phyloP scores from a whole-genome alignment of 164 flowering plant species.

The Vitis rotundifolia region DNA sequence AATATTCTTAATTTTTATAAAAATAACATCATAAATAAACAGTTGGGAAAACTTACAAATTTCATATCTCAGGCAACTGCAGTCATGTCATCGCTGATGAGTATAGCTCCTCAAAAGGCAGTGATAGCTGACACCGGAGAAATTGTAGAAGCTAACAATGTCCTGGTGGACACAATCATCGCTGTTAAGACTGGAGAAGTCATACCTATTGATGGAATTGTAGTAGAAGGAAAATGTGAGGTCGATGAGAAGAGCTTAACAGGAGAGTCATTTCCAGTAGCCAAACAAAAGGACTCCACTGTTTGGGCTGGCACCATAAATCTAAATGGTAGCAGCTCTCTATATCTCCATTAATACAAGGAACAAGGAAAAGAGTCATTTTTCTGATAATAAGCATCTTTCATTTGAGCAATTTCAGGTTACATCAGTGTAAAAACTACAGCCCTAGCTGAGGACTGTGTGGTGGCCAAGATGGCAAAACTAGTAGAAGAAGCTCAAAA shows the following conservation, averaged over 20 bases:
- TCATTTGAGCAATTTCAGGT: slow-evolving; percentile 34
- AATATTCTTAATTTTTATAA: not conserved
- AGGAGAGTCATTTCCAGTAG: slow-evolving; percentile 83
- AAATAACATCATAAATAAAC: not conserved
- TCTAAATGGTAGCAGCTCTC: slow-evolving; percentile 61
- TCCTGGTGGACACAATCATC: slow-evolving; percentile 56
- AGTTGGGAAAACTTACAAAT: not conserved
- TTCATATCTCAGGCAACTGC: slow-evolving; percentile 55
- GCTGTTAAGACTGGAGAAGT: slow-evolving; percentile 90
- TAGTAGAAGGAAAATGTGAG: slow-evolving; percentile 78
- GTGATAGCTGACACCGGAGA: slow-evolving; percentile 79
- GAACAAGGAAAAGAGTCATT: no score
- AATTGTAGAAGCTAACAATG: slow-evolving; percentile 60
- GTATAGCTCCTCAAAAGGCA: slow-evolving; percentile 76
- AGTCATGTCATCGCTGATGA: slow-evolving; percentile 76
- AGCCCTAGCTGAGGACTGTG: slow-evolving; percentile 77
- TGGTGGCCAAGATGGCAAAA: slow-evolving; percentile 88
- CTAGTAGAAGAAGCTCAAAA: slow-evolving; percentile 95
- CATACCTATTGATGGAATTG: slow-evolving; percentile 82
- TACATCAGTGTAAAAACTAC: slow-evolving; percentile 78
- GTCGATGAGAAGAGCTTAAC: slow-evolving; percentile 86
- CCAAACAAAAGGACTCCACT: slow-evolving; percentile 60
- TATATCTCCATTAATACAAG: not conserved
- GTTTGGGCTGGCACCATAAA: slow-evolving; percentile 97
- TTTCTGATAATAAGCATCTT: not conserved